These are phyloP conservation scores for Sodiomyces alkalinus DNA, from an alignment of 2,329 filamentous ascomycete species.

Conservation along the genomic window DNA sequence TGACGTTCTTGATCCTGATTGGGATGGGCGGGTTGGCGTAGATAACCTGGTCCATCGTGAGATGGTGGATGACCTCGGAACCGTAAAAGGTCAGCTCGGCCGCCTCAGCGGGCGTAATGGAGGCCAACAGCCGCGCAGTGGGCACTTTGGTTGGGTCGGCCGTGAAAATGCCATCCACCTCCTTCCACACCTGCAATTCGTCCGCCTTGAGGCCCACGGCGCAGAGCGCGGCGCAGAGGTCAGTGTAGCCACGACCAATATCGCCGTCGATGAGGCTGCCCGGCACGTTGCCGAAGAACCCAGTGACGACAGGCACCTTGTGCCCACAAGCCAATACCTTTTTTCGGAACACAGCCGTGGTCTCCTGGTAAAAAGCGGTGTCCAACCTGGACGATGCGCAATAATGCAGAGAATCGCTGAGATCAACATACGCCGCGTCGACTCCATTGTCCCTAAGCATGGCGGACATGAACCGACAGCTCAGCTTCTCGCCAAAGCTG, in stretches of 20 bases:
- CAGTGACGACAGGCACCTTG: constrained; percentile 67
- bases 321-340: constrained; percentile 50
- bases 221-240: constrained; percentile 82
- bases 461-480: constrained; percentile 80
- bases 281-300: constrained; percentile 88
- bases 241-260: constrained; percentile 90
- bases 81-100: constrained; percentile 91
- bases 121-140: constrained; percentile 74
- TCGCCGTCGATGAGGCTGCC: constrained; percentile 78
- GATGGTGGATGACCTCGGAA: constrained; percentile 94
- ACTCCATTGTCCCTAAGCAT: constrained; percentile 69
- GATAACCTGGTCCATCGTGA: constrained; percentile 95
- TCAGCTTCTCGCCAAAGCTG: constrained; percentile 90
- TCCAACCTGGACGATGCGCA: constrained; percentile 44
- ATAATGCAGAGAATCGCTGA: constrained; percentile 67
- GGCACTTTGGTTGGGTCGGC: constrained; percentile 80
- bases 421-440: constrained; percentile 77
- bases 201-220: constrained; percentile 77
- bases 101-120: constrained; percentile 87
- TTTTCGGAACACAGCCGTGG: constrained; percentile 44
- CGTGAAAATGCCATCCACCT: constrained; percentile 89
- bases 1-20: constrained; percentile 85
- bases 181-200: constrained; percentile 97
- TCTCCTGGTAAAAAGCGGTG: constrained; percentile 52
- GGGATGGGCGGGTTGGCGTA: constrained; percentile 65